Percentiles rank a stretch among this genome's conserved stretches.
phyloP scores from a whole-genome alignment of 352 stramenopile genomes.

The Phytophthora europaea region DNA sequence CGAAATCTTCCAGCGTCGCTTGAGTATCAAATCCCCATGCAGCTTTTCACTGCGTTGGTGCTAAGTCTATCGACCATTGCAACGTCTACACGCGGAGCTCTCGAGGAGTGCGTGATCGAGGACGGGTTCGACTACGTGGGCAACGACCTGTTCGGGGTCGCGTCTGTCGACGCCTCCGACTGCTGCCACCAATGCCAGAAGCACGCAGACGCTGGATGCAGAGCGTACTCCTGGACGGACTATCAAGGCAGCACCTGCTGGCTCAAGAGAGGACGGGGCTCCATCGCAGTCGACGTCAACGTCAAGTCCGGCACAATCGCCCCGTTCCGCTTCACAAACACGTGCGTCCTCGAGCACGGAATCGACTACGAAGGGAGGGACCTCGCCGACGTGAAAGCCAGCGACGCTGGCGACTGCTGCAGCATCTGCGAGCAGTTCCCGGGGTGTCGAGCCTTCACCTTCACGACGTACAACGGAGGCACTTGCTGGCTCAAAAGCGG shows the following conservation, averaged over 20 bases:
- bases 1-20: background rate
- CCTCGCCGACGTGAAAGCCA: constrained; percentile 20
- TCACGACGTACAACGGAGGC: constrained; percentile 30
- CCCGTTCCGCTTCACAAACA: constrained; percentile 25
- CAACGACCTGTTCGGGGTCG: constrained; percentile 42
- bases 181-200: constrained; percentile 40
- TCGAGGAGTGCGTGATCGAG: constrained; percentile 33
- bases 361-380: constrained; percentile 41
- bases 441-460: constrained; percentile 52
- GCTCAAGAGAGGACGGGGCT: constrained; percentile 60
- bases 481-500: constrained; percentile 46
- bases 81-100: background rate
- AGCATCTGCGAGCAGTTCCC: constrained; percentile 28
- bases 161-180: constrained; percentile 12
- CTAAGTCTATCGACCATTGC: background rate
- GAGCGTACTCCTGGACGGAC: constrained; percentile 61
- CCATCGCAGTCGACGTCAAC: constrained; percentile 27
- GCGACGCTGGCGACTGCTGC: constrained; percentile 30
- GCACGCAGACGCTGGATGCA: constrained; percentile 32
- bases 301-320: constrained; percentile 36
- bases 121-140: constrained; percentile 46
- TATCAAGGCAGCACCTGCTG: constrained; percentile 60
- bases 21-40: constrained; percentile 4
- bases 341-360: constrained; percentile 33
- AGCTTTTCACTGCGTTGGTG: background rate